A percentile compares a stretch with the other conserved stretches of the same genome.
Conservation (phyloP, 768 basidiomycete genomes). For the Agrocybe praecox region DNA sequence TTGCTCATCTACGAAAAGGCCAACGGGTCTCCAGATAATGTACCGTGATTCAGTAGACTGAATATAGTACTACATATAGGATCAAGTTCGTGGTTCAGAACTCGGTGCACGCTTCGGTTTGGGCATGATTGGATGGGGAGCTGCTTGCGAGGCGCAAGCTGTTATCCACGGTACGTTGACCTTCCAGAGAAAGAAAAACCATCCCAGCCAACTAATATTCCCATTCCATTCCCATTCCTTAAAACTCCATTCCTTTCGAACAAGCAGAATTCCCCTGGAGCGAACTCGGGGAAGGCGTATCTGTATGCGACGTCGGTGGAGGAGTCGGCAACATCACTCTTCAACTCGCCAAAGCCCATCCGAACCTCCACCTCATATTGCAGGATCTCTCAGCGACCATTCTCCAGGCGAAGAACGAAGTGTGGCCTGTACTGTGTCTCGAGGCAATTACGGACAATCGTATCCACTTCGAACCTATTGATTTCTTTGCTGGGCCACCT, state of each 20-base stretch:
- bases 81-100: slow-evolving; percentile 7
- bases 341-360: slow-evolving; percentile 30
- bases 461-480: slow-evolving; percentile 37
- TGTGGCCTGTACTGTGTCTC: slow-evolving; percentile 36
- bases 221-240: too few relatives aligned
- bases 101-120: slow-evolving; percentile 25
- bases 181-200: too few relatives aligned
- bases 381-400: slow-evolving; percentile 38
- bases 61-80: too few relatives aligned
- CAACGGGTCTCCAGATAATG: neutral
- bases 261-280: slow-evolving; percentile 37
- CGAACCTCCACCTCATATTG: slow-evolving; percentile 34
- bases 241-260: neutral
- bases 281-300: slow-evolving; percentile 22
- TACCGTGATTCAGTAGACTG: too few relatives aligned
- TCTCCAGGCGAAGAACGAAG: slow-evolving; percentile 26
- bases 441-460: slow-evolving; percentile 33
- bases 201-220: too few relatives aligned
- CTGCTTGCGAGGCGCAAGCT: slow-evolving; percentile 17
- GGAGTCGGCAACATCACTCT: slow-evolving; percentile 38
- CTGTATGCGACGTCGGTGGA: slow-evolving; percentile 43
- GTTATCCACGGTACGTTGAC: slow-evolving; percentile 9
- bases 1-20: slow-evolving; percentile 5
- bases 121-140: slow-evolving; percentile 33
- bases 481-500: slow-evolving; percentile 41